Evolutionary conservation across 176 grass and related monocot genomes (phyloP), one percentile per base, ranked within the genome.

Genomic region (Ananas comosus): DNA sequence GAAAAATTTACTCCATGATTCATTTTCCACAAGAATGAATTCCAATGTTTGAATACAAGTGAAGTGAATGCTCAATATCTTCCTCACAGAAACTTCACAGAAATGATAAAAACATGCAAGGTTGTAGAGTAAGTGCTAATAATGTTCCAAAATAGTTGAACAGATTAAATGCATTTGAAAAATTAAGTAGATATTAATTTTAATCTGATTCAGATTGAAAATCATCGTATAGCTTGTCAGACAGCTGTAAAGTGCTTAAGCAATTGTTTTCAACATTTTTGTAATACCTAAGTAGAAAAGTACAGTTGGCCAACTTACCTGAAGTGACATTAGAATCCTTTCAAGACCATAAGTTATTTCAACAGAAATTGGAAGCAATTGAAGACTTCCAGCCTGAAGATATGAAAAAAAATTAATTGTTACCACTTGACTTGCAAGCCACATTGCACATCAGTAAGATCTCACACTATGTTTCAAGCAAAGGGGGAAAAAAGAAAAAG

Each of bases 291-390:
- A 16, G 70, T 74, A 67, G 4, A 56, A 73, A 58, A 66, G 64
- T 28, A 63, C 21, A 13, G 71, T 51, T 66, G 71, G 9, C 75
- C 67, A 47, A 65, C 48, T 27, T 76, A 97, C 93, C 86, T 97
- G 93, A 83, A 97, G 93, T 74, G 81, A 86, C 89, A 97, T 97
- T 66, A 97, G 85, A 73, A 97, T 97, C 17, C 93, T 86, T 78
- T 97, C 93, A 66, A 97, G 93, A 67, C 93, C 93, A 89, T 97
- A 92, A 67, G 93, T 92, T 81, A 97, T 92, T 79, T 97, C 93
- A 22, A 97, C 86, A 72, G 93, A 92, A 85, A 97, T 83, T 33
- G 93, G 93, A 49, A 77, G 25, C 76, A 97, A 81, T 58, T 78
- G 89, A 78, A 97, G 86, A 76, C 93, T 97, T 76, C 89, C 93